phyloP scores from a whole-genome alignment of 495 filamentous ascomycete species.

The Tuber calosporum region DNA sequence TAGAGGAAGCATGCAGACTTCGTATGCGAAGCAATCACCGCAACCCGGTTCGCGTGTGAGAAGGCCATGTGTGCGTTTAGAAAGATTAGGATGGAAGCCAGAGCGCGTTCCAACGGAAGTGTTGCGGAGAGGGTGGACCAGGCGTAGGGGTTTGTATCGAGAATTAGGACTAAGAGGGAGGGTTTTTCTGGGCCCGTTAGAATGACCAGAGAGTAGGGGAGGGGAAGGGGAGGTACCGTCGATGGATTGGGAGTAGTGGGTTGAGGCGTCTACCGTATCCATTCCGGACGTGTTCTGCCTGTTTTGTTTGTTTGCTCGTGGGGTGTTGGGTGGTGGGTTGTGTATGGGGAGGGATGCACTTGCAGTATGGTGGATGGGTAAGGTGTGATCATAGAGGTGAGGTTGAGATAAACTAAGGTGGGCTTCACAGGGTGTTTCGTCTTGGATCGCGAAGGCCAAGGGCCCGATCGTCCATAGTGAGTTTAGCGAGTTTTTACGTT shows the following conservation, averaged over 20 bases:
- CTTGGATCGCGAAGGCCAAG: too few relatives aligned
- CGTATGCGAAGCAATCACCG: slow-evolving; percentile 81
- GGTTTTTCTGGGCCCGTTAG: slow-evolving; percentile 47
- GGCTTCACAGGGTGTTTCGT: too few relatives aligned
- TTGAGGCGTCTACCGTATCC: slow-evolving; percentile 37
- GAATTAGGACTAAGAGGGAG: slow-evolving; percentile 79
- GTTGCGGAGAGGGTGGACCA: slow-evolving; percentile 71
- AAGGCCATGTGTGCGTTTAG: slow-evolving; percentile 91
- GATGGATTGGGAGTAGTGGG: slow-evolving; percentile 29
- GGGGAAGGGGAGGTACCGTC: slow-evolving; percentile 47
- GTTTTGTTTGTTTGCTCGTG: neutral
- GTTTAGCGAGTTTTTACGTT: too few relatives aligned
- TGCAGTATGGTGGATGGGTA: neutral
- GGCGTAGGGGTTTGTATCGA: slow-evolving; percentile 94
- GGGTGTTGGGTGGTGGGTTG: neutral
- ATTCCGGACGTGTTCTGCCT: slow-evolving; percentile 14
- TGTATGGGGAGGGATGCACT: too few relatives aligned
- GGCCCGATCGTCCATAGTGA: too few relatives aligned
- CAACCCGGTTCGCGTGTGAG: slow-evolving; percentile 85
- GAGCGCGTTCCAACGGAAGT: slow-evolving; percentile 74
- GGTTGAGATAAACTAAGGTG: neutral
- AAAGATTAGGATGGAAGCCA: slow-evolving; percentile 90
- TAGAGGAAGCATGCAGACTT: slow-evolving; percentile 84
- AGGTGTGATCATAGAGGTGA: neutral
- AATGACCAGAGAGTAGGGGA: slow-evolving; percentile 47